These are phyloP conservation scores for Cynanchum wilfordii DNA, from an alignment of 257 asterid species.

Conservation along the genomic window DNA sequence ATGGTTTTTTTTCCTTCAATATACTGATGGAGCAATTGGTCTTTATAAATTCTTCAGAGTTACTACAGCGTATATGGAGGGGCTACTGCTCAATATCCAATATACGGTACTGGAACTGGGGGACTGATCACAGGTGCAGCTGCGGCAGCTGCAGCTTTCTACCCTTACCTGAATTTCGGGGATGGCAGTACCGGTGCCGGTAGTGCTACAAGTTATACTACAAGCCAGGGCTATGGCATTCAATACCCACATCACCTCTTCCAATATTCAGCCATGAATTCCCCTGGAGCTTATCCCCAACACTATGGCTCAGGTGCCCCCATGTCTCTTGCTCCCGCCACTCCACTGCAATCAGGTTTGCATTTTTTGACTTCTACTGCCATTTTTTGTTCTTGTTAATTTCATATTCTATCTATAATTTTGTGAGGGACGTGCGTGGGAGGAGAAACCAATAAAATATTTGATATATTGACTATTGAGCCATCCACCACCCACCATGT, in stretches of 20 bases:
- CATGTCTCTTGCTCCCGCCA: constrained; percentile 59
- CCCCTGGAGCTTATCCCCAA: constrained; percentile 59
- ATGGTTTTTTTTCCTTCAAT: background rate
- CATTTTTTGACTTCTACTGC: background rate
- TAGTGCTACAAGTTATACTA: constrained; percentile 47
- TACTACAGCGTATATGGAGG: constrained; percentile 84
- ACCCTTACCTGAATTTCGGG: constrained; percentile 69
- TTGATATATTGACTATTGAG: too few species aligned
- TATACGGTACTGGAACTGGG: constrained; percentile 59
- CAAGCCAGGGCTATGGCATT: constrained; percentile 52
- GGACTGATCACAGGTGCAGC: constrained; percentile 53
- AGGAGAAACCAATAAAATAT: too few species aligned
- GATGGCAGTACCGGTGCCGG: constrained; percentile 43
- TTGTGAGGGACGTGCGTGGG: background rate
- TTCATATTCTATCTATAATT: background rate
- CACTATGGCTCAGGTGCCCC: constrained; percentile 80
- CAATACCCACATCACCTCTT: constrained; percentile 80
- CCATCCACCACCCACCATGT: too few species aligned
- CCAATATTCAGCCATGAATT: constrained; percentile 50
- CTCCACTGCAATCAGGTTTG: constrained; percentile 86
- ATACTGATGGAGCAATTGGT: background rate
- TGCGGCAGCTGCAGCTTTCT: constrained; percentile 50
- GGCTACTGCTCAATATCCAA: constrained; percentile 49
- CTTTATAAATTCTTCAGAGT: constrained; percentile 33
- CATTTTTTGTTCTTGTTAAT: background rate